A percentile compares a stretch with the other conserved stretches of the same genome.
Conservation (phyloP, 1,284 basidiomycete genomes). For the Trametes polyzona region DNA sequence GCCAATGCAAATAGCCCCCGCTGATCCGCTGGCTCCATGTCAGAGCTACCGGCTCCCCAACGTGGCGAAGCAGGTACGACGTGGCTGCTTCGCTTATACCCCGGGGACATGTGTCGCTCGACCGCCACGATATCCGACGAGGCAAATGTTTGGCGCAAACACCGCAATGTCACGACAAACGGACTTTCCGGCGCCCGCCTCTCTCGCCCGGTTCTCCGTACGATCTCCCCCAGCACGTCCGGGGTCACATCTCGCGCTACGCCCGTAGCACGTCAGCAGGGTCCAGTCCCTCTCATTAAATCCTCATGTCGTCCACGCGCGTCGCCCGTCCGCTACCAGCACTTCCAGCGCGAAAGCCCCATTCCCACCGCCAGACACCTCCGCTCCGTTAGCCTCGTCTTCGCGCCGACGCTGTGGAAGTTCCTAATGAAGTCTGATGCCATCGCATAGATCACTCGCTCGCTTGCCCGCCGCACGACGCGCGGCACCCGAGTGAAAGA, state of each 20-base stretch:
- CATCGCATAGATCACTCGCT: too few relatives aligned
- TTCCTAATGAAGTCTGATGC: conserved; percentile 14
- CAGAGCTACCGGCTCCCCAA: too few relatives aligned
- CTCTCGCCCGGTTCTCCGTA: conserved; percentile 2
- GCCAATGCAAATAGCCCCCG: not conserved
- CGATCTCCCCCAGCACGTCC: conserved; percentile 11
- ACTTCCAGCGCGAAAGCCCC: not conserved
- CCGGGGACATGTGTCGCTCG: conserved; percentile 2
- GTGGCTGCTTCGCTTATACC: conserved; percentile 6
- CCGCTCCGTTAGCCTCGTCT: conserved; percentile 4
- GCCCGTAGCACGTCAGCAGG: not conserved
- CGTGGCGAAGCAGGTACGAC: not conserved
- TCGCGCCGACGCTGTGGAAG: conserved; percentile 3
- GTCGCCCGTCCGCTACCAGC: too few relatives aligned
- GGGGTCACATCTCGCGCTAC: not conserved
- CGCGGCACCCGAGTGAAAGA: conserved; percentile 3
- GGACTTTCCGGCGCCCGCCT: not conserved
- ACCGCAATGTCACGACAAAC: conserved; percentile 2
- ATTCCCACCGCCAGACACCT: not conserved
- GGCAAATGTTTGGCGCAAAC: not conserved
- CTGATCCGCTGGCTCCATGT: too few relatives aligned
- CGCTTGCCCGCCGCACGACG: too few relatives aligned
- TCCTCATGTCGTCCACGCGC: conserved; percentile 4
- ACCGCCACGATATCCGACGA: not conserved
- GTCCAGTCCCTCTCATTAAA: conserved; percentile 6